Evolutionary conservation across 257 asterid species (phyloP).

Genomic region (Nyctanthes arbortristis): DNA sequence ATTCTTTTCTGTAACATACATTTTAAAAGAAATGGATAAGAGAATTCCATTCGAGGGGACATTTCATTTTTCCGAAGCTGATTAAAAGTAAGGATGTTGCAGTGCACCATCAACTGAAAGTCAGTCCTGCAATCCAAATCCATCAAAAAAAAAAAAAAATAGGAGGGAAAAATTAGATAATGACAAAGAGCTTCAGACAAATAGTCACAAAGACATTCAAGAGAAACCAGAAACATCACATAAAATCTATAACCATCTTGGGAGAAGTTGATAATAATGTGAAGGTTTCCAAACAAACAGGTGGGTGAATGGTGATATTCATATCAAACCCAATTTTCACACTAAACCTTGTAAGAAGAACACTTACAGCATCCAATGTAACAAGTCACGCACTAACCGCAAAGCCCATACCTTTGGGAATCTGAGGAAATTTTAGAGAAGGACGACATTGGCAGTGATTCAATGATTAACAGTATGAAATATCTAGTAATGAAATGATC

Average conservation of each 20-base stretch:
- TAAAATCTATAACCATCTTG: conserved; percentile 7
- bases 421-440: conserved; percentile 39
- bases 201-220: conserved; percentile 4
- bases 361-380: conserved; percentile 97
- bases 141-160: neutral
- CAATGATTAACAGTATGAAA: too few relatives aligned
- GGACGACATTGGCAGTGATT: too few relatives aligned
- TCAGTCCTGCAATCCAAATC: conserved; percentile 52
- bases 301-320: too few relatives aligned
- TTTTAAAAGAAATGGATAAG: too few relatives aligned
- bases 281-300: neutral
- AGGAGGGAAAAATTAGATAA: neutral
- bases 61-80: conserved; percentile 20
- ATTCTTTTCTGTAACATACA: too few relatives aligned
- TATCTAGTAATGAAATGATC: conserved; percentile 12
- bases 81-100: conserved; percentile 76
- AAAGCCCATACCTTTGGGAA: conserved; percentile 76
- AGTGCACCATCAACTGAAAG: conserved; percentile 81
- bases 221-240: neutral
- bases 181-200: conserved; percentile 2
- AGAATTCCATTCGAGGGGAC: too few relatives aligned
- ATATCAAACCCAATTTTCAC: neutral
- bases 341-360: conserved; percentile 1
- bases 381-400: too few relatives aligned
- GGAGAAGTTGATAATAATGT: too few relatives aligned